Conservation (phyloP, 208 protist genomes). For the Tritrichomonas musculus region DNA sequence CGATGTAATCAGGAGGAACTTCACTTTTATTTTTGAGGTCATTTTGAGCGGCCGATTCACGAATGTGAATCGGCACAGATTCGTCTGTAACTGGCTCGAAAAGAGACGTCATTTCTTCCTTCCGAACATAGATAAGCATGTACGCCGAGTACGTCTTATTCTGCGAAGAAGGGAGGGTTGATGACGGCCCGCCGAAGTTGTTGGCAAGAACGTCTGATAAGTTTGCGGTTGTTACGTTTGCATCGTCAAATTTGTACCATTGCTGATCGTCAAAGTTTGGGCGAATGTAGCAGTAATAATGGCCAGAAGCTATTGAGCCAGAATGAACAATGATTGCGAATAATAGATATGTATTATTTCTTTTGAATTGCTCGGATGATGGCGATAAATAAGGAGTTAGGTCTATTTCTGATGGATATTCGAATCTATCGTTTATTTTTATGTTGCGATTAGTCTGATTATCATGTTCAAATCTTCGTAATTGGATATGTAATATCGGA, state of each 20-base stretch:
- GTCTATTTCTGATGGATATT: constrained; percentile 55
- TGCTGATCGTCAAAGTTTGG: not conserved
- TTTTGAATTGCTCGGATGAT: constrained; percentile 38
- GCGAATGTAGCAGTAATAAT: not conserved
- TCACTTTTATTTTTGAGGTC: too few relatives aligned
- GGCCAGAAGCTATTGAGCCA: not conserved
- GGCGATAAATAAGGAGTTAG: constrained; percentile 43
- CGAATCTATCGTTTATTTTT: constrained; percentile 63
- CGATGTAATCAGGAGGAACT: too few relatives aligned
- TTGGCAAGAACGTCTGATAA: not conserved
- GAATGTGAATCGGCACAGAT: too few relatives aligned
- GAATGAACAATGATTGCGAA: not conserved
- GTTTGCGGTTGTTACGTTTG: not conserved
- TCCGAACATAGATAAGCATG: not conserved
- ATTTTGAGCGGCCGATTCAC: too few relatives aligned
- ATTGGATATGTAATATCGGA: constrained; percentile 11
- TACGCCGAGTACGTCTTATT: not conserved
- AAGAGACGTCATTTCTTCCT: not conserved
- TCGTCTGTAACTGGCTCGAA: too few relatives aligned
- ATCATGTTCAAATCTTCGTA: constrained; percentile 68
- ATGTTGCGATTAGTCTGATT: constrained; percentile 54
- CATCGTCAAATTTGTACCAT: constrained; percentile 19
- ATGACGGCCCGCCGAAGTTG: not conserved
- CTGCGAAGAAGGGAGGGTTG: not conserved
- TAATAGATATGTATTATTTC: not conserved